These are phyloP conservation scores for Calonectria multiphialidica DNA, from an alignment of 2,329 filamentous ascomycete species.

Conservation along the genomic window DNA sequence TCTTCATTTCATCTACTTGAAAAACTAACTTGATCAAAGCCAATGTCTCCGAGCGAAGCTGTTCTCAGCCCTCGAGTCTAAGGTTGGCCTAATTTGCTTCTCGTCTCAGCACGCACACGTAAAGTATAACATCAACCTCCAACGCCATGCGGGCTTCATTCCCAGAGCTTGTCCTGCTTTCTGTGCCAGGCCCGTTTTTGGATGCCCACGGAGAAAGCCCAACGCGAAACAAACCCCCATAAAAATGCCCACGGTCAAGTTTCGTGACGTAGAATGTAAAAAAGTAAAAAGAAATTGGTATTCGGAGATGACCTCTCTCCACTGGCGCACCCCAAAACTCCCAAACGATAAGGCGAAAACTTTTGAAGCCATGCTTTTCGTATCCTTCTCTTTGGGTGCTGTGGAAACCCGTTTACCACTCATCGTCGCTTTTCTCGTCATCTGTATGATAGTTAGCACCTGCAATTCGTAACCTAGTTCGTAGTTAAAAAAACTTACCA, in stretches of 20 bases:
- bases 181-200: conserved; percentile 26
- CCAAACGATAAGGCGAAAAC: conserved; percentile 17
- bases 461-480: not conserved
- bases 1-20: conserved; percentile 26
- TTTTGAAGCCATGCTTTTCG: conserved; percentile 24
- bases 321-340: conserved; percentile 17
- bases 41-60: not conserved
- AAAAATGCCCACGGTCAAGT: conserved; percentile 5
- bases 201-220: conserved; percentile 29
- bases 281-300: conserved; percentile 10
- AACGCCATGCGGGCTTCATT: conserved; percentile 34
- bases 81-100: not conserved
- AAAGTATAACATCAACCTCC: conserved; percentile 26
- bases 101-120: conserved; percentile 8
- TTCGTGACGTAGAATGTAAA: conserved; percentile 23
- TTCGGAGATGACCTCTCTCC: conserved; percentile 8
- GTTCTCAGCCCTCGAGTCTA: not conserved
- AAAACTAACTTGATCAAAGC: not conserved
- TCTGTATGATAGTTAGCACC: conserved; percentile 60
- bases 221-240: conserved; percentile 17
- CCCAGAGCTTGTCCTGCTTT: conserved; percentile 32
- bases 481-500: conserved; percentile 74
- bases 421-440: conserved; percentile 82
- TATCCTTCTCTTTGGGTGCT: conserved; percentile 29
- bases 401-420: conserved; percentile 64